Conservation (phyloP, 805 yeast species). For the Saccharomycopsis schoenii region DNA sequence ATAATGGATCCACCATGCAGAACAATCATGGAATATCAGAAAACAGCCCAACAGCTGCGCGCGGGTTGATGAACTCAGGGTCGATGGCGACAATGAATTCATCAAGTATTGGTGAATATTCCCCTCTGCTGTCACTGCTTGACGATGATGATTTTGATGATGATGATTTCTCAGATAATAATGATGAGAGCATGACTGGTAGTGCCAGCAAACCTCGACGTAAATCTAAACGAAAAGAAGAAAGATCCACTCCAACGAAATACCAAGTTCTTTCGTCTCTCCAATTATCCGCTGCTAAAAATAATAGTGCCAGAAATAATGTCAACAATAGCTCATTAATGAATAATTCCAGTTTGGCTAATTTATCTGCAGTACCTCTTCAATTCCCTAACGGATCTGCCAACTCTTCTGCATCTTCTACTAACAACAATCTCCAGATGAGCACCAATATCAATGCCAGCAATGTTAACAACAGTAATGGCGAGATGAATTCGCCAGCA, state of each 20-base stretch:
- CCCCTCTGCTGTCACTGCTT: conserved; percentile 37
- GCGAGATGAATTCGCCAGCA: not conserved
- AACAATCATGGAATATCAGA: not conserved
- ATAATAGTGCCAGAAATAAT: conserved; percentile 7
- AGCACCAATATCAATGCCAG: not conserved
- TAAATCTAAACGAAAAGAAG: not conserved
- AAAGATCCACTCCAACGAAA: conserved; percentile 21
- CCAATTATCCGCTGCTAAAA: conserved; percentile 7
- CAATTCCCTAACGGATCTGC: conserved; percentile 1
- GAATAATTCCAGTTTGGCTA: not conserved
- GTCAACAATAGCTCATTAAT: conserved; percentile 6
- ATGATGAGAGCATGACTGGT: conserved; percentile 21
- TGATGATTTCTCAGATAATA: conserved; percentile 21
- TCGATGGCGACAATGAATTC: conserved; percentile 19
- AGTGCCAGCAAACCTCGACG: not conserved
- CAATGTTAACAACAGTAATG: not conserved
- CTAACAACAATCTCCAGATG: not conserved
- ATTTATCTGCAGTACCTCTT: not conserved
- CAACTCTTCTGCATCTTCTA: not conserved
- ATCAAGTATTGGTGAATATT: conserved; percentile 36
- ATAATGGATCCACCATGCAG: not conserved
- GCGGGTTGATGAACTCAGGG: not conserved
- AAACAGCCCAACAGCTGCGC: not conserved
- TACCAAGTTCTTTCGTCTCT: conserved; percentile 10
- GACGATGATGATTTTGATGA: conserved; percentile 22